phyloP scores from a whole-genome alignment of 2,329 filamentous ascomycete genomes.

The Epicoccum sorghinum region DNA sequence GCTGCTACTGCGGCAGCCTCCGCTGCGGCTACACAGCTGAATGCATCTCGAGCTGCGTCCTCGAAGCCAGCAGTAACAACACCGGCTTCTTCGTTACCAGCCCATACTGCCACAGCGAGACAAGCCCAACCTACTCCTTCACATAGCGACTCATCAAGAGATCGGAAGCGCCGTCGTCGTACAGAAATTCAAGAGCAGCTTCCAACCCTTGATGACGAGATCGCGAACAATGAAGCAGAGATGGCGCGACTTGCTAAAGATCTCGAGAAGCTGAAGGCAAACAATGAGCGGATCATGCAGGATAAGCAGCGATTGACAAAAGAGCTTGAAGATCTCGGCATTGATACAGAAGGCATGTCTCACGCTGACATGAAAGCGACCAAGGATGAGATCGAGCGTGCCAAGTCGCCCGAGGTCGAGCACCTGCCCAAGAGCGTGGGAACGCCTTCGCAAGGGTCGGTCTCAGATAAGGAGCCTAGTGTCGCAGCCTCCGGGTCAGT shows the following conservation, averaged over 20 bases:
- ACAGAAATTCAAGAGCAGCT: conserved; percentile 57
- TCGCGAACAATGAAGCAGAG: conserved; percentile 48
- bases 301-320: conserved; percentile 52
- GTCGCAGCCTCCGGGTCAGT: not conserved
- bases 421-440: not conserved
- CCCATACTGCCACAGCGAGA: no score
- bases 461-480: not conserved
- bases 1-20: conserved; percentile 20
- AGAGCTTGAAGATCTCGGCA: conserved; percentile 56
- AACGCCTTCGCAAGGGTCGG: not conserved
- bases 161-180: conserved; percentile 45
- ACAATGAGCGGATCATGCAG: conserved; percentile 49
- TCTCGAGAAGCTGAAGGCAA: conserved; percentile 50
- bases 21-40: conserved; percentile 1
- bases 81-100: no score
- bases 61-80: not conserved
- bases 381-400: conserved; percentile 46
- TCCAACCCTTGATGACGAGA: conserved; percentile 54
- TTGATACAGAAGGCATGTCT: conserved; percentile 56
- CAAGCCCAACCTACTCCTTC: not conserved
- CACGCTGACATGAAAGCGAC: conserved; percentile 53
- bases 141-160: conserved; percentile 2
- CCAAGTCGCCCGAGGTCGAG: conserved; percentile 22
- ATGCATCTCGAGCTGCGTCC: not conserved
- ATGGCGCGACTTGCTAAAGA: conserved; percentile 52